phyloP scores from a whole-genome alignment of 2,329 filamentous ascomycete genomes.

The Fragosphaeria purpurea region DNA sequence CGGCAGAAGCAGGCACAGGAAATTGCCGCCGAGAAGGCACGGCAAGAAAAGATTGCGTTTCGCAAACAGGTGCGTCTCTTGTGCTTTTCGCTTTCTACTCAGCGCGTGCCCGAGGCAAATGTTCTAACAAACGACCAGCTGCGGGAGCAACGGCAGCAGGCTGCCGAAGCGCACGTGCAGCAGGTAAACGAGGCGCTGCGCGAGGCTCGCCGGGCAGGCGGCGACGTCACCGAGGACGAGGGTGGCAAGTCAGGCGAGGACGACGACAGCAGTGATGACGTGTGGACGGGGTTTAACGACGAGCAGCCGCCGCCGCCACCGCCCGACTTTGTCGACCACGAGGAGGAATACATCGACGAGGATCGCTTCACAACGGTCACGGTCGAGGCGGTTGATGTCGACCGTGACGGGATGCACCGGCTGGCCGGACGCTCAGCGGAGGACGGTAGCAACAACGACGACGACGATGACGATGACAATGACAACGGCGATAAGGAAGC shows the following conservation, averaged over 20 bases:
- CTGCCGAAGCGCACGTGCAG: constrained; percentile 72
- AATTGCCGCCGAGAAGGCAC: constrained; percentile 63
- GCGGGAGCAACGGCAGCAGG: constrained; percentile 69
- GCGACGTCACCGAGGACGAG: constrained; percentile 34
- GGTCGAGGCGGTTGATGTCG: constrained; percentile 76
- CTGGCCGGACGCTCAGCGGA: constrained; percentile 25
- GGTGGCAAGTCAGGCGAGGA: constrained; percentile 28
- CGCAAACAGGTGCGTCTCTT: constrained; percentile 52
- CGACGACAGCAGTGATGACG: constrained; percentile 36
- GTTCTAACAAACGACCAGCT: constrained; percentile 41
- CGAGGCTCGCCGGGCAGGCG: constrained; percentile 43
- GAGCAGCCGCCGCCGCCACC: constrained; percentile 20
- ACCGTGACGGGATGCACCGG: constrained; percentile 60
- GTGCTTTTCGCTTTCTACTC: not conserved
- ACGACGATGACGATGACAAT: constrained; percentile 23
- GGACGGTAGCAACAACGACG: constrained; percentile 12
- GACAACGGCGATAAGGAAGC: constrained; percentile 22
- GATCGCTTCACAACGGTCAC: constrained; percentile 93
- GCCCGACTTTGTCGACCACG: constrained; percentile 55
- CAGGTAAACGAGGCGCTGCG: constrained; percentile 62
- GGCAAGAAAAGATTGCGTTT: constrained; percentile 63
- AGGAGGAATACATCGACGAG: constrained; percentile 94
- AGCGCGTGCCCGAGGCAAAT: too few species aligned
- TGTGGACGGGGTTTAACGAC: constrained; percentile 59
- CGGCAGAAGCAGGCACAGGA: constrained; percentile 79